Evolutionary conservation across 441 rosid species (phyloP), one percentile per base, ranked within the genome.

Genomic region (Pelargonium exstipulatum): DNA sequence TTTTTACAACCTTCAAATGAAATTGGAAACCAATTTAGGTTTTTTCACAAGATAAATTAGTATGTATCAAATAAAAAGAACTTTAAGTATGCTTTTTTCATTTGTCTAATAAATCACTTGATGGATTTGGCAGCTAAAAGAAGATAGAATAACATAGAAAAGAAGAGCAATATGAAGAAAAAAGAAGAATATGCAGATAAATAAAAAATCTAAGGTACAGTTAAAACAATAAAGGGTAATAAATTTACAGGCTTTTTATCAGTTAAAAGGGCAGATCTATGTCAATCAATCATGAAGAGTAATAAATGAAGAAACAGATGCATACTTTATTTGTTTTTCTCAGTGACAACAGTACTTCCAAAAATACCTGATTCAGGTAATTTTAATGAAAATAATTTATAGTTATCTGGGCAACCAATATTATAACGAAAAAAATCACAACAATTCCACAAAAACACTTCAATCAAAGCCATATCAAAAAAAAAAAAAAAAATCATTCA

Each of bases 1-100:
- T 10, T 68, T 53, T 72, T 20, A 40, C 73, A 62, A 71, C 78
- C 82, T 77, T 72, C 71, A 62, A 68, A 69, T 1, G 62, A 42
- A 67, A 53, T 18, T 37, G 0, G 13, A 65, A 62, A 65, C 0
- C 67, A 67, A 55, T 14, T 76, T 10, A 76, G 69, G 9, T 40
- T 49, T 48, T 60, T 18, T 3, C 64, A 48, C 32, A 20, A 71
- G 12, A 60, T 14, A 13, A 42, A 42, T 40, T 37, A 24, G 55
- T 37, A 4, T 40, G 29, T 14, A 4, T 18, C 9, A 46, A 67
- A 48, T 66, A 74, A 7, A 64, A 58, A 58, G 63, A 20, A 57
- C 62, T 57, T 57, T 4, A 58, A 20, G 29, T 43, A 43, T 43
- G 48, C 0, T 43, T 43, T 8, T 8, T 9, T 43, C 13, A 43